Evolutionary conservation across 108 stramenopile species (phyloP).

Genomic region (Pseudonitzschia multistriata): DNA sequence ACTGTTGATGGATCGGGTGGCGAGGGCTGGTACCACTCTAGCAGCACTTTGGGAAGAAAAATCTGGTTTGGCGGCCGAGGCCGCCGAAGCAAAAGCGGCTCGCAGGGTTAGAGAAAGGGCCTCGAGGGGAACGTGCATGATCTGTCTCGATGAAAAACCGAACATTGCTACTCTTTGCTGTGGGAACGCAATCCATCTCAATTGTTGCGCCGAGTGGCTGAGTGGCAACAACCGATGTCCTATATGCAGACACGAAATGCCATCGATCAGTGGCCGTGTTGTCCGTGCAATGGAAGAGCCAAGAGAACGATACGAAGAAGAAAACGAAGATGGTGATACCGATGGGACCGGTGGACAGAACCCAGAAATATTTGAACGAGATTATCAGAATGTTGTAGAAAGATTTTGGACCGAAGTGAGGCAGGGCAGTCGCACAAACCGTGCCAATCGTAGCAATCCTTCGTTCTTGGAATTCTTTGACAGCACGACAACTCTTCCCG

Average conservation of each 20-base stretch:
- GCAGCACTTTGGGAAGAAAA: conserved; percentile 35
- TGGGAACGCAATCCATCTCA: conserved; percentile 54
- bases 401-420: background rate
- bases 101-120: conserved; percentile 42
- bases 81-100: conserved; percentile 40
- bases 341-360: background rate
- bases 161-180: conserved; percentile 58
- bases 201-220: conserved; percentile 54
- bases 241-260: conserved; percentile 34
- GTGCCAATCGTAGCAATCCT: background rate
- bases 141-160: conserved; percentile 48
- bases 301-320: background rate
- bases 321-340: background rate
- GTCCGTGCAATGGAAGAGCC: conserved; percentile 17
- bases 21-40: conserved; percentile 28
- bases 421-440: background rate
- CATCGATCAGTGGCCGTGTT: conserved; percentile 31
- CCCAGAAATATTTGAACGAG: background rate
- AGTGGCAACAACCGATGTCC: conserved; percentile 31
- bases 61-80: conserved; percentile 26
- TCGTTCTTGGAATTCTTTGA: background rate
- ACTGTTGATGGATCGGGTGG: conserved; percentile 36
- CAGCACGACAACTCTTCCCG: too few relatives aligned
- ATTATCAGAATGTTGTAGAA: conserved; percentile 7
- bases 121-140: conserved; percentile 39